Percentiles rank a stretch among this genome's conserved stretches.
Evolutionary conservation across 2,329 filamentous ascomycete genomes (phyloP).

Genomic region (Diplodia intermedia): DNA sequence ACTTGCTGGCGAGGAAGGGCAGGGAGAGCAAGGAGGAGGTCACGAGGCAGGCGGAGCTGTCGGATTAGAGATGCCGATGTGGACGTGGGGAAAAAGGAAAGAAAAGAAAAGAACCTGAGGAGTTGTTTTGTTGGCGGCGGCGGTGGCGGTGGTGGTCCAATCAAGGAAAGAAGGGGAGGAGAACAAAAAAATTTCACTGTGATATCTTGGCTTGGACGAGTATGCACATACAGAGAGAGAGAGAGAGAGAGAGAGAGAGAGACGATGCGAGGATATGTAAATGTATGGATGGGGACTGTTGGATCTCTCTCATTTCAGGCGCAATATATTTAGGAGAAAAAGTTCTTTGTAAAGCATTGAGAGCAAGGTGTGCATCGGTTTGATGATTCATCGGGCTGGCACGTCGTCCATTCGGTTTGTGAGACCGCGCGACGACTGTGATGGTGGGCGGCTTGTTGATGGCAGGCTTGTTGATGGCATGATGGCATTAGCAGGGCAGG

Average conservation of each 20-base stretch:
- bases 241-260: too few relatives aligned
- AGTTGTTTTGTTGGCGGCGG: neutral
- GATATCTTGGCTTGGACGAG: neutral
- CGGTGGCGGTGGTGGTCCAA: neutral
- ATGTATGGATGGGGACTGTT: neutral
- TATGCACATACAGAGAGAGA: too few relatives aligned
- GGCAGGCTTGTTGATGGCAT: too few relatives aligned
- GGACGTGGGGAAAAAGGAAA: neutral
- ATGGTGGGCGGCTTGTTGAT: too few relatives aligned
- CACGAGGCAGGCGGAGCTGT: constrained; percentile 24
- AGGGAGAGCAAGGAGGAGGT: constrained; percentile 43
- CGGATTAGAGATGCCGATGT: constrained; percentile 9
- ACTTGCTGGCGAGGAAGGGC: constrained; percentile 76
- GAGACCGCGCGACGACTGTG: too few relatives aligned
- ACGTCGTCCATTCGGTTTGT: neutral
- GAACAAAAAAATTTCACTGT: neutral
- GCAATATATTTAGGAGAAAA: neutral
- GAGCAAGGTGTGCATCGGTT: neutral
- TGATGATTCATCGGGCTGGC: neutral
- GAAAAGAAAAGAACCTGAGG: neutral
- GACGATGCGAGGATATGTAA: neutral
- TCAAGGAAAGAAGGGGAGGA: neutral
- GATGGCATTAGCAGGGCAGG: too few relatives aligned
- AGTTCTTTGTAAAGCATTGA: neutral
- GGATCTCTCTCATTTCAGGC: neutral